phyloP scores from a whole-genome alignment of 2,329 filamentous ascomycete species.

The Trichophyton benhamiae region DNA sequence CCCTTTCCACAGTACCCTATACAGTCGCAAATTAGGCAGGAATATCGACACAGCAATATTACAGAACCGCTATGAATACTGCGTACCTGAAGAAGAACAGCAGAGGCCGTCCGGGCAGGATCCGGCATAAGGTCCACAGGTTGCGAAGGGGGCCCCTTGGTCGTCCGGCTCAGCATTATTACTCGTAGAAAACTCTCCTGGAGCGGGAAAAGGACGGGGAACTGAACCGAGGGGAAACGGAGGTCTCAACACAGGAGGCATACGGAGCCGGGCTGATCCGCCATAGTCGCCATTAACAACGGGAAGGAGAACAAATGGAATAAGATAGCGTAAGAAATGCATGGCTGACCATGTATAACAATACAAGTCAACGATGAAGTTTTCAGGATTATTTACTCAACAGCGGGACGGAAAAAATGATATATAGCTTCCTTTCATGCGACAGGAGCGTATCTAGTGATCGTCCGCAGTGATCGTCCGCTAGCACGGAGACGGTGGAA shows the following conservation, averaged over 20 bases:
- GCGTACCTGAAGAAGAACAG: slow-evolving; percentile 29
- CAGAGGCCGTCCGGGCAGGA: slow-evolving; percentile 26
- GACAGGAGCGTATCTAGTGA: neutral
- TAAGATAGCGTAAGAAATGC: neutral
- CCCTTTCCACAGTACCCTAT: slow-evolving; percentile 30
- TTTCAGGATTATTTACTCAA: neutral
- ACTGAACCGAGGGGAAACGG: slow-evolving; percentile 8
- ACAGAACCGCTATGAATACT: neutral
- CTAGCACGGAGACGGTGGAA: neutral
- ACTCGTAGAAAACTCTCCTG: slow-evolving; percentile 8
- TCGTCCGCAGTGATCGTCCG: neutral
- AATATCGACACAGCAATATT: neutral
- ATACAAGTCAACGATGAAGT: neutral
- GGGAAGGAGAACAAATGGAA: neutral
- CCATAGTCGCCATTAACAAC: neutral
- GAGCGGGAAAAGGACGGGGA: slow-evolving; percentile 6
- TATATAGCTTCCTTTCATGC: neutral
- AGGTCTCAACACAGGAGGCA: neutral
- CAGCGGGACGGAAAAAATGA: neutral
- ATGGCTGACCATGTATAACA: neutral
- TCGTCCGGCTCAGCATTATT: neutral
- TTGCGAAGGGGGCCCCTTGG: neutral
- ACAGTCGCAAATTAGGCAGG: neutral
- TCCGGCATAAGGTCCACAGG: slow-evolving; percentile 25
- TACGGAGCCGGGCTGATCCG: neutral